Base-by-base conservation (phyloP, 179 eudicot genomes). In the Gypsophila paniculata region DNA sequence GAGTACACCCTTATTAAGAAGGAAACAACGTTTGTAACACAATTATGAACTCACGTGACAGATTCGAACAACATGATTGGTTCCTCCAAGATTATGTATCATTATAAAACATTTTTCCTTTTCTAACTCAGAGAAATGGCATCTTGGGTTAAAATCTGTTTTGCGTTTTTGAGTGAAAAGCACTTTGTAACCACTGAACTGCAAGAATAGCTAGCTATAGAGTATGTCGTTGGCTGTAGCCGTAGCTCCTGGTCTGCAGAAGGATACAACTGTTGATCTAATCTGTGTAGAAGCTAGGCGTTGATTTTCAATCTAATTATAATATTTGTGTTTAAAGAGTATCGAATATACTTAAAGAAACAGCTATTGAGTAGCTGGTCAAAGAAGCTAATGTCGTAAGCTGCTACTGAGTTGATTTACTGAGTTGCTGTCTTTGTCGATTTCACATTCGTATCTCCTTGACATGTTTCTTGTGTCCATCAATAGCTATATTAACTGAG, bases 391-490 rank as follows among this genome's bases (percentile, higher is more conserved):
- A 13, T 13, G 36, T 19, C 18, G 48, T 19, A 13, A 61, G 48
- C 25, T 62, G 44, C 67, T 36, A 19, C 36, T 23, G n/a, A 34
- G 67, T 62, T n/a, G 14, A 62, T n/a, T 62, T 18, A 22, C 15
- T 17, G 36, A 18, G 23, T 23, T 36, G 5, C 15, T 62, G 67
- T 36, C 65, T 59, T 13, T 60, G 38, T 60, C 25, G n/a, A 29
- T 29, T 6, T 60, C 44, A 32, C 65, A 61, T 61, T 18, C 12
- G 1, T 32, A 17, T 32, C 14, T 48, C 18, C n/a, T 38, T 38
- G 13, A 70, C 34, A 36, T 71, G 59, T 71, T 8, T 71, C 42
- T 48, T 17, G 3, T 70, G 55, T 23, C 51, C 23, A 11, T 18
- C 15, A 39, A 19, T 32, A 14, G 9, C 12, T 39, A 19, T 8